Base-by-base conservation (phyloP, 495 filamentous ascomycete genomes). In the Daldinia bambusicola region DNA sequence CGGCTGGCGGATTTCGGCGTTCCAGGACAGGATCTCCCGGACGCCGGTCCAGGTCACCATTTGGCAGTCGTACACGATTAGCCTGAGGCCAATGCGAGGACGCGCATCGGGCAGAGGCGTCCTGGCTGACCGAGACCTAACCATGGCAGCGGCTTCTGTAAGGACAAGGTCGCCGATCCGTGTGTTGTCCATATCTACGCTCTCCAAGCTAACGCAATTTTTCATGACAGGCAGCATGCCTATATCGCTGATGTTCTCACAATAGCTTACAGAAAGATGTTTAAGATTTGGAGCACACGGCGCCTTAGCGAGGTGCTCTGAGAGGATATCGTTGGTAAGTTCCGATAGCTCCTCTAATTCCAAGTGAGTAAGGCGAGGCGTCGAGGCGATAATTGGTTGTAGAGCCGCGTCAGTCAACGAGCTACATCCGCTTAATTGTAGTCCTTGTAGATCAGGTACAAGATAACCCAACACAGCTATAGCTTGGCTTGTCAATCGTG, bases 41-140 rank as follows among this genome's bases (percentile, higher is more conserved):
- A 98, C 85, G 13, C 95, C 95, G 14, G 92, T 91, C 96, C 95
- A 98, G 4, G 94, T 97, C 10, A 99, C 87, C 69, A 91, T 90
- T 67, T 88, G 84, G 77, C 94, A 97, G 79, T 99, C 95, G 77
- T 95, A 99, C 55, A 94, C 88, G 2, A 94, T 90, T n/a, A 98
- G 78, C 10, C 84, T 87, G 26, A 98, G 82, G 10, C 90, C 91
- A 13, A 93, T 78, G 9, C 76, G 80, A 55, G 89, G 91, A 55
- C 63, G 69, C 40, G 77, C 55, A 14, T 18, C 50, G 1, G 85
- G 66, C 14, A 82, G 67, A 26, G 67, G 63, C 9, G 79, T 79
- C 59, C 88, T 86, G 13, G 87, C 70, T 26, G 82, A 85, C 30
- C 95, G 91, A 56, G 85, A 80, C 34, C 91, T 86, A 8, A 97